A percentile compares a stretch with the other conserved stretches of the same genome.
Evolutionary conservation across 1,139 yeast species (phyloP).

Genomic region (Yamadazyma sp.): DNA sequence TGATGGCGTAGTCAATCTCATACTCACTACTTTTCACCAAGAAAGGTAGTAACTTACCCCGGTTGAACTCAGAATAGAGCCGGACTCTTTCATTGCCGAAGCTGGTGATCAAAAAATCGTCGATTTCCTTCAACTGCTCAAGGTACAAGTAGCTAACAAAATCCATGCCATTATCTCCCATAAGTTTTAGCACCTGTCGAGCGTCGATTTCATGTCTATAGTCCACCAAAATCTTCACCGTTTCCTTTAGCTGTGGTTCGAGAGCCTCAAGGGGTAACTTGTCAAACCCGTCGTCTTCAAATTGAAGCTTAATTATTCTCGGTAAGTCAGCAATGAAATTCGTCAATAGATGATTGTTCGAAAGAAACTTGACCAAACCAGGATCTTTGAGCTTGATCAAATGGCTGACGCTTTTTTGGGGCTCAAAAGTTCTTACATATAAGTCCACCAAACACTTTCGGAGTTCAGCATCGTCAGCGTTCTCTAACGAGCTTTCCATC

Average conservation of each 20-base stretch:
- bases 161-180: conserved; percentile 46
- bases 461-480: conserved; percentile 23
- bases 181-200: conserved; percentile 42
- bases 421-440: conserved; percentile 58
- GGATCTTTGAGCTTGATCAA: conserved; percentile 56
- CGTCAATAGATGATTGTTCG: conserved; percentile 60
- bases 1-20: conserved; percentile 67
- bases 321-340: conserved; percentile 53
- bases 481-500: conserved; percentile 45
- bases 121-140: conserved; percentile 53
- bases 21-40: conserved; percentile 50
- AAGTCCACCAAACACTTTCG: conserved; percentile 56
- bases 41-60: conserved; percentile 54
- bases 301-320: conserved; percentile 48
- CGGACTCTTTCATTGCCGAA: conserved; percentile 68
- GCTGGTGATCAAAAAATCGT: conserved; percentile 51
- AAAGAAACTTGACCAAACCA: conserved; percentile 56
- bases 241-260: conserved; percentile 36
- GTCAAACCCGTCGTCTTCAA: conserved; percentile 29
- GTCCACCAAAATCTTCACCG: conserved; percentile 59
- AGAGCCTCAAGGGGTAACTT: conserved; percentile 46
- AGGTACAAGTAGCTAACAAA: conserved; percentile 61
- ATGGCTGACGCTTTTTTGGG: conserved; percentile 63
- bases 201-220: conserved; percentile 68
- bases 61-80: conserved; percentile 63